Conservation (phyloP, 305 asterid genomes). For the Fraxinus albicans region DNA sequence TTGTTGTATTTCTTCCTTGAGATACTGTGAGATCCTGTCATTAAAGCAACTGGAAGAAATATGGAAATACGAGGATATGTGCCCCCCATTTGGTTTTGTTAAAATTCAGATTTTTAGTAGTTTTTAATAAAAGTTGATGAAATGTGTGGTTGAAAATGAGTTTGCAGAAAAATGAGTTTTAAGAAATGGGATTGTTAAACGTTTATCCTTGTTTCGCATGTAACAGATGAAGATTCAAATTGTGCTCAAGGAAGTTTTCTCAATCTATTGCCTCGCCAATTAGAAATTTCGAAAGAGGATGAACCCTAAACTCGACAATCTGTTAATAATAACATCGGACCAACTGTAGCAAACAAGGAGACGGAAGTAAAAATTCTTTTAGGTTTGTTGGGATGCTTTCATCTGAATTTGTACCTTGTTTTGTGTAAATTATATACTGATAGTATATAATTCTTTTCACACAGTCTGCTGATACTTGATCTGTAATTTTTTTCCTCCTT, state of each 20-base stretch:
- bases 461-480: slow-evolving; percentile 28
- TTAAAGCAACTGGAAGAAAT: neutral
- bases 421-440: slow-evolving; percentile 54
- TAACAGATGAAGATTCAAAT: slow-evolving; percentile 70
- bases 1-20: neutral
- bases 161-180: neutral
- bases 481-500: slow-evolving; percentile 32
- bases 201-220: slow-evolving; percentile 18
- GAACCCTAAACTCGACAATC: slow-evolving; percentile 38
- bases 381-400: slow-evolving; percentile 31
- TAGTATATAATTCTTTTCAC: slow-evolving; percentile 44
- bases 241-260: slow-evolving; percentile 76
- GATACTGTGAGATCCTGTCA: neutral
- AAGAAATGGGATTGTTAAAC: neutral
- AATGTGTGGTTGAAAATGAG: neutral
- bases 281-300: slow-evolving; percentile 49
- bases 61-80: neutral
- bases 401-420: slow-evolving; percentile 28
- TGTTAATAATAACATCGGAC: slow-evolving; percentile 36
- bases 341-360: slow-evolving; percentile 31
- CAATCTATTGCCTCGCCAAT: slow-evolving; percentile 60
- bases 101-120: neutral
- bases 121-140: neutral
- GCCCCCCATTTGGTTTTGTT: neutral
- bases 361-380: slow-evolving; percentile 22